phyloP scores from a whole-genome alignment of 192 early-diverging fungal genomes.

The Mortierella claussenii region DNA sequence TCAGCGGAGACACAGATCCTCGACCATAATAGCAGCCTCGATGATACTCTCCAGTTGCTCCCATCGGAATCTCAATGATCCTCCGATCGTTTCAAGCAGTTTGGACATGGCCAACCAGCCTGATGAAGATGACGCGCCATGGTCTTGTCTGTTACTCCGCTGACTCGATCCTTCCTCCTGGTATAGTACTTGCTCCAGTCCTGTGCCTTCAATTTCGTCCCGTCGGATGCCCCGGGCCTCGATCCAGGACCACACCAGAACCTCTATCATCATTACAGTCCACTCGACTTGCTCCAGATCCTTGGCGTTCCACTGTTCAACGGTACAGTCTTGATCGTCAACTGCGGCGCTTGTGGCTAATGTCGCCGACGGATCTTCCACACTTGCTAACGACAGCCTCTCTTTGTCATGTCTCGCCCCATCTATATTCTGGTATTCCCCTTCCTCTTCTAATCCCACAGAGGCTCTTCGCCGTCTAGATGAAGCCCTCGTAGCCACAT shows the following conservation, averaged over 20 bases:
- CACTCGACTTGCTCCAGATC: slow-evolving; percentile 36
- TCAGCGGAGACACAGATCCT: slow-evolving; percentile 28
- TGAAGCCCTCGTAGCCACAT: background rate
- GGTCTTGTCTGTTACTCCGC: background rate
- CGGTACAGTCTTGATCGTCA: background rate
- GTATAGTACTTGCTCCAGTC: slow-evolving; percentile 21
- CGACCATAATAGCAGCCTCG: slow-evolving; percentile 31
- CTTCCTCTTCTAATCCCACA: background rate
- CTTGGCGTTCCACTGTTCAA: slow-evolving; percentile 32
- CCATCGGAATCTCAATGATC: slow-evolving; percentile 34
- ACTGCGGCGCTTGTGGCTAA: too few species aligned
- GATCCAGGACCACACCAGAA: slow-evolving; percentile 40
- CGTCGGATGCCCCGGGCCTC: slow-evolving; percentile 30
- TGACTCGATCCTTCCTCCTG: background rate
- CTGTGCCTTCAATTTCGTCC: slow-evolving; percentile 30
- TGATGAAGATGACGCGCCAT: background rate
- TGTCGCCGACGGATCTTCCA: background rate
- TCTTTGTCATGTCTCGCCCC: too few species aligned
- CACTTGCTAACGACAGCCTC: background rate
- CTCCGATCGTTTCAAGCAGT: slow-evolving; percentile 18
- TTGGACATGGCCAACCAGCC: slow-evolving; percentile 39
- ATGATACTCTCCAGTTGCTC: slow-evolving; percentile 28
- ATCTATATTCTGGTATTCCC: too few species aligned
- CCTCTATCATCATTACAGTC: slow-evolving; percentile 43
- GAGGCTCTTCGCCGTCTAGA: background rate